These are phyloP conservation scores for Phytophthora syringae DNA, from an alignment of 352 stramenopile species.

Conservation along the genomic window DNA sequence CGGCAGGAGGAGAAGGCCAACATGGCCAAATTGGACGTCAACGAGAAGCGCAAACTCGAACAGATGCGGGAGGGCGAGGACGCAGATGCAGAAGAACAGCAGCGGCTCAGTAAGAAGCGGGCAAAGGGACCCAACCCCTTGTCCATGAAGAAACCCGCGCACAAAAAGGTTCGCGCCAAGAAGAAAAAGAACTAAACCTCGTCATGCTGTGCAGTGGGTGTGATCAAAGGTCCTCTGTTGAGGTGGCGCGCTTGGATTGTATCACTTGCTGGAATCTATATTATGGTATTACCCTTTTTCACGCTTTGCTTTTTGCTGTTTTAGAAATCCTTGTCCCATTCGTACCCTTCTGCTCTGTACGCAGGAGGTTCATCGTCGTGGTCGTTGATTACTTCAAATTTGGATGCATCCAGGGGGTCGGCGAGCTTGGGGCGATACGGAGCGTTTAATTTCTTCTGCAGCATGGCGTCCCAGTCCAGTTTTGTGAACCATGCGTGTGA, in stretches of 20 bases:
- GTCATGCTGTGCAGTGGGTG: conserved; percentile 2
- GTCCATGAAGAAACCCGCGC: conserved; percentile 74
- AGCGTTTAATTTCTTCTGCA: conserved; percentile 87
- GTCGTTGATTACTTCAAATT: conserved; percentile 91
- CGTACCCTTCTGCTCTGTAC: conserved; percentile 68
- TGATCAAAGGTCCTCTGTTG: too few relatives aligned
- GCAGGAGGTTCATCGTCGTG: conserved; percentile 47
- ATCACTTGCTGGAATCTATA: conserved; percentile 22
- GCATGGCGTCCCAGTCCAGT: conserved; percentile 91
- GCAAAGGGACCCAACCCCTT: conserved; percentile 82
- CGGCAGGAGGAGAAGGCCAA: conserved; percentile 81
- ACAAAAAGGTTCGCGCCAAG: conserved; percentile 84
- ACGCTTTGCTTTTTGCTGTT: neutral
- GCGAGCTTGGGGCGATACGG: conserved; percentile 91
- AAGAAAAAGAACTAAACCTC: conserved; percentile 64
- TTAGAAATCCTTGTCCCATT: conserved; percentile 90
- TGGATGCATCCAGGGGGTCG: conserved; percentile 90
- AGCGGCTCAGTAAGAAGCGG: conserved; percentile 57
- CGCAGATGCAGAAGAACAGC: conserved; percentile 13
- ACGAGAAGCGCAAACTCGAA: conserved; percentile 83
- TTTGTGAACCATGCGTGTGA: conserved; percentile 91
- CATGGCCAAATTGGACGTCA: conserved; percentile 67
- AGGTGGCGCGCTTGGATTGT: neutral
- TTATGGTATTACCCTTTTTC: conserved; percentile 21
- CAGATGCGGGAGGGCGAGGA: conserved; percentile 38